phyloP scores from a whole-genome alignment of 2,329 filamentous ascomycete genomes.

The Cladosporium oxysporum region DNA sequence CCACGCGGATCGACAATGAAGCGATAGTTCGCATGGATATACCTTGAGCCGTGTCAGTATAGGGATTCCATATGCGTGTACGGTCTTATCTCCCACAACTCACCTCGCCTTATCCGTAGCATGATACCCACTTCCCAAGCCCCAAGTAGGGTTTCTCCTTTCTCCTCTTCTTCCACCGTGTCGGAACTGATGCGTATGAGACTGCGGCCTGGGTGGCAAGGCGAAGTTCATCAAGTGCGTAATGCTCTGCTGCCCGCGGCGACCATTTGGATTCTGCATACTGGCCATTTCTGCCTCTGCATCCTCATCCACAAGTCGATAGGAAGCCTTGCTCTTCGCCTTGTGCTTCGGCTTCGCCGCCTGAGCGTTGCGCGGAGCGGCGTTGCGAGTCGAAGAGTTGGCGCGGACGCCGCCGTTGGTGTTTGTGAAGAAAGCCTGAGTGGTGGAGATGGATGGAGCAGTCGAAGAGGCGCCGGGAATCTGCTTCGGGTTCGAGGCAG shows the following conservation, averaged over 20 bases:
- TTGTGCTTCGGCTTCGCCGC: slow-evolving; percentile 79
- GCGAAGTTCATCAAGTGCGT: slow-evolving; percentile 95
- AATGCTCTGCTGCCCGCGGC: slow-evolving; percentile 93
- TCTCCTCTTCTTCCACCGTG: slow-evolving; percentile 44
- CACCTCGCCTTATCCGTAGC: slow-evolving; percentile 86
- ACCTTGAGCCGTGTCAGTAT: slow-evolving; percentile 51
- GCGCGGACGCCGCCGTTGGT: slow-evolving; percentile 48
- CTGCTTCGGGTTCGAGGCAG: slow-evolving; percentile 42
- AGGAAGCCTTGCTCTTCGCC: slow-evolving; percentile 64
- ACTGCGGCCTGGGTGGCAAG: slow-evolving; percentile 68
- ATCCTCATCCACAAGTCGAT: slow-evolving; percentile 78
- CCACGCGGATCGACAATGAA: slow-evolving; percentile 87
- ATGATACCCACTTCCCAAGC: slow-evolving; percentile 85
- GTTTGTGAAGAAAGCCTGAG: slow-evolving; percentile 45
- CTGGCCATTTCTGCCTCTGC: slow-evolving; percentile 68
- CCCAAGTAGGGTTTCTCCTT: slow-evolving; percentile 77
- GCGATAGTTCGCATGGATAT: slow-evolving; percentile 94
- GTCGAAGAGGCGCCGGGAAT: slow-evolving; percentile 27
- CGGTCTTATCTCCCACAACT: slow-evolving; percentile 14
- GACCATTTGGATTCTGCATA: slow-evolving; percentile 48
- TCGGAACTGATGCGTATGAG: slow-evolving; percentile 54
- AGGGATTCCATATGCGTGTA: slow-evolving; percentile 8
- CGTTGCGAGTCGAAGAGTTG: slow-evolving; percentile 29
- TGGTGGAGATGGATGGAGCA: slow-evolving; percentile 47
- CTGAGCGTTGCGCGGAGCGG: slow-evolving; percentile 73